These are phyloP conservation scores for Amanita subjunquillea DNA, from an alignment of 768 basidiomycete species.

Conservation along the genomic window DNA sequence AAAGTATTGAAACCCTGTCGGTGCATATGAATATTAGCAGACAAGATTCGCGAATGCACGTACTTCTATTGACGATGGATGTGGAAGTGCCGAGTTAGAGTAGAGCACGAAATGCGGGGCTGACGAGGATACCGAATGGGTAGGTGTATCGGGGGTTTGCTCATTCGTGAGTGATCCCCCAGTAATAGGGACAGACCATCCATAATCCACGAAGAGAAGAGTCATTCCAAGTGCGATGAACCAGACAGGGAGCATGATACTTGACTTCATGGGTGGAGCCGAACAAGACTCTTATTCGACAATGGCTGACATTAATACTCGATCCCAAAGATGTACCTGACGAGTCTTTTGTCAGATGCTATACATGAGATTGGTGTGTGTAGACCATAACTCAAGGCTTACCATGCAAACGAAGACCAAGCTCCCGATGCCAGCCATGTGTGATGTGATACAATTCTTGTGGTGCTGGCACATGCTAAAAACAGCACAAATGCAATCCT, in stretches of 20 bases:
- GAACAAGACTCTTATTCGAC: too few species aligned
- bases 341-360: neutral
- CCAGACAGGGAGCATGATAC: neutral
- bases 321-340: too few species aligned
- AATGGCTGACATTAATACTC: too few species aligned
- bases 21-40: neutral
- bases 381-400: too few species aligned
- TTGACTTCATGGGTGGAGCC: too few species aligned
- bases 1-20: conserved; percentile 1
- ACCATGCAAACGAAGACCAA: too few species aligned
- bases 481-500: too few species aligned
- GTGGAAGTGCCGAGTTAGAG: conserved; percentile 33
- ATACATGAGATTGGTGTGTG: neutral
- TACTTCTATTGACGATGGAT: conserved; percentile 25
- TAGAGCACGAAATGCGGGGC: conserved; percentile 44
- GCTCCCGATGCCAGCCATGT: too few species aligned
- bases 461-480: too few species aligned
- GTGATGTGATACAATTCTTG: too few species aligned
- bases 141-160: conserved; percentile 13
- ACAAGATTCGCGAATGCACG: conserved; percentile 15
- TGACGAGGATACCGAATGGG: conserved; percentile 25
- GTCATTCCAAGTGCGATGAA: neutral
- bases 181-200: neutral
- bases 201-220: neutral
- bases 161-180: neutral